Evolutionary conservation across 257 asterid species (phyloP).

Genomic region (Fraxinus excelsior): DNA sequence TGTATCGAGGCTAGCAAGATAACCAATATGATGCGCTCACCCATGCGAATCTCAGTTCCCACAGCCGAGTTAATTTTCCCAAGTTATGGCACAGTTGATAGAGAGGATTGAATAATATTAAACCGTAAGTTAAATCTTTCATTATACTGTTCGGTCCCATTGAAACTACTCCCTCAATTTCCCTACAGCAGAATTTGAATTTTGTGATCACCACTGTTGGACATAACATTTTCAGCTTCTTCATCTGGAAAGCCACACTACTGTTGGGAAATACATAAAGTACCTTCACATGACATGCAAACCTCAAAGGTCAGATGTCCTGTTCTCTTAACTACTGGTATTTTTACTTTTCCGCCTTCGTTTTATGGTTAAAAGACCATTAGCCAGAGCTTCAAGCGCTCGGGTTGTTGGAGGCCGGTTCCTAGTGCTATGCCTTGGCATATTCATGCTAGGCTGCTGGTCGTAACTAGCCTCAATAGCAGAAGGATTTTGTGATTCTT

Average conservation of each 20-base stretch:
- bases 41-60: not conserved
- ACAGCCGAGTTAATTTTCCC: not conserved
- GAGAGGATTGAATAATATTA: no score
- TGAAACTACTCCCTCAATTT: slow-evolving; percentile 25
- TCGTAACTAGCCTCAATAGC: slow-evolving; percentile 24
- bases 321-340: slow-evolving; percentile 27
- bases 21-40: not conserved
- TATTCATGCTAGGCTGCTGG: slow-evolving; percentile 33
- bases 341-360: slow-evolving; percentile 41
- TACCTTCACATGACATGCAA: slow-evolving; percentile 29
- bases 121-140: not conserved
- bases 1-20: not conserved
- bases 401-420: slow-evolving; percentile 59
- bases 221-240: slow-evolving; percentile 36
- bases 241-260: slow-evolving; percentile 31
- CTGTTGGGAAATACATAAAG: slow-evolving; percentile 24
- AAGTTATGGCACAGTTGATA: no score
- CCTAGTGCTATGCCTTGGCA: slow-evolving; percentile 57
- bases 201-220: slow-evolving; percentile 27
- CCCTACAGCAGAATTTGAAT: slow-evolving; percentile 29
- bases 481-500: slow-evolving; percentile 27
- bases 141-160: not conserved
- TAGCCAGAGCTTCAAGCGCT: slow-evolving; percentile 60
- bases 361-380: slow-evolving; percentile 47
- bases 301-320: slow-evolving; percentile 37